phyloP scores from a whole-genome alignment of 176 grass and related monocot species.

The Oryza longistaminata region DNA sequence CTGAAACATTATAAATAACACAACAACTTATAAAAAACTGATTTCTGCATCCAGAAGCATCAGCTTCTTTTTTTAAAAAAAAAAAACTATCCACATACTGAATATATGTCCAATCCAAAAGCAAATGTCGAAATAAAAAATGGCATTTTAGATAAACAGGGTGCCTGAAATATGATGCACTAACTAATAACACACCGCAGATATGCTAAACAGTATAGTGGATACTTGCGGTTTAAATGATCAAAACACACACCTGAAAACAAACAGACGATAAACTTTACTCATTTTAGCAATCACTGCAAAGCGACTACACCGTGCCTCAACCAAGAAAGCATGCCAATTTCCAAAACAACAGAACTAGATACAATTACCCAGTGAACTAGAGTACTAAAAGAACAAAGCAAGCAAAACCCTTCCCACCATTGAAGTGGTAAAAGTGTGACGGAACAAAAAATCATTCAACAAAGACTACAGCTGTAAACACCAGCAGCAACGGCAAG shows the following conservation, averaged over 20 bases:
- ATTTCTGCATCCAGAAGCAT: conserved; percentile 17
- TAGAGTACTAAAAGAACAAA: conserved; percentile 3
- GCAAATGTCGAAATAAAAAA: not conserved
- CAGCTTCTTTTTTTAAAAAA: conserved; percentile 4
- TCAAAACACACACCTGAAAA: not conserved
- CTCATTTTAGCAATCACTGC: not conserved
- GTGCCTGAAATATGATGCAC: not conserved
- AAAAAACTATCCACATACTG: not conserved
- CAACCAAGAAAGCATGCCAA: not conserved
- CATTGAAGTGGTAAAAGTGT: not conserved
- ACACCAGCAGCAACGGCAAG: not conserved
- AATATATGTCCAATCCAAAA: conserved; percentile 13
- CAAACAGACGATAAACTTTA: not conserved
- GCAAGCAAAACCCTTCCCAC: conserved; percentile 17
- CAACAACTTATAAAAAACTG: not conserved
- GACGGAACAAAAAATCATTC: not conserved
- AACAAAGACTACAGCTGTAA: not conserved
- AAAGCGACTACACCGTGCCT: not conserved
- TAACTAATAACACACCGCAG: not conserved
- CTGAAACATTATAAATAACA: conserved; percentile 12
- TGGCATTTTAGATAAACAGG: not conserved
- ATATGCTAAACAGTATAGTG: not conserved
- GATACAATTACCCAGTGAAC: not conserved
- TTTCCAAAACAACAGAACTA: not conserved
- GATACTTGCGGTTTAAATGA: not conserved